These are phyloP conservation scores for Sclerotinia minor DNA, from an alignment of 2,329 filamentous ascomycete genomes.

Conservation along the genomic window DNA sequence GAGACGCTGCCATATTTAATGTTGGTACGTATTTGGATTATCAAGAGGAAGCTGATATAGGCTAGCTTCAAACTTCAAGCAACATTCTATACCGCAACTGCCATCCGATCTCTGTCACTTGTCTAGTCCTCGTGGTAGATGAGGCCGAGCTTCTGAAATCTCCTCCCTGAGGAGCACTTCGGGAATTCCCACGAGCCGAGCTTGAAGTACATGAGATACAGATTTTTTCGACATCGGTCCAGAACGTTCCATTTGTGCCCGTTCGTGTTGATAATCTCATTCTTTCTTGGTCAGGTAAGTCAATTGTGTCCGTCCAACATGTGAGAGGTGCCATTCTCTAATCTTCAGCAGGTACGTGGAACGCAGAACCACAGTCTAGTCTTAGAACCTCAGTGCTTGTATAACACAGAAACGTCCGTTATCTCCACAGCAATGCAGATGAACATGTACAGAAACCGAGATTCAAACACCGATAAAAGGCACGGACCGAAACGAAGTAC, in stretches of 20 bases:
- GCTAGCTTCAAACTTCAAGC: background rate
- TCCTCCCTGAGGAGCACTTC: background rate
- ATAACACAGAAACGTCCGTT: constrained; percentile 9
- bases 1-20: background rate
- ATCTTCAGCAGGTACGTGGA: constrained; percentile 5
- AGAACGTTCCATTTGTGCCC: constrained; percentile 17
- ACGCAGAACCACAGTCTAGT: constrained; percentile 8
- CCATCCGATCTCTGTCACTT: constrained; percentile 6
- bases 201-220: constrained; percentile 4
- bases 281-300: constrained; percentile 2
- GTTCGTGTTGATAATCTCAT: background rate
- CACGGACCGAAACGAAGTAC: constrained; percentile 15
- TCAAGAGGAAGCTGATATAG: background rate
- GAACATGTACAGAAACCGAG: constrained; percentile 11
- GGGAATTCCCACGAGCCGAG: constrained; percentile 6
- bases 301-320: constrained; percentile 5
- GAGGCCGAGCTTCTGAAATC: background rate
- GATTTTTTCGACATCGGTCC: background rate
- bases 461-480: constrained; percentile 13
- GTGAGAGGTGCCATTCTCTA: constrained; percentile 7
- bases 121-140: constrained; percentile 9
- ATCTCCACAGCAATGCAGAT: constrained; percentile 19
- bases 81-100: background rate
- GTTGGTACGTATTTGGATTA: background rate
- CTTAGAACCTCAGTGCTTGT: background rate